A percentile compares a stretch with the other conserved stretches of the same genome.
Conservation (phyloP, 2,329 filamentous ascomycete species). For the Colletotrichum tanaceti region DNA sequence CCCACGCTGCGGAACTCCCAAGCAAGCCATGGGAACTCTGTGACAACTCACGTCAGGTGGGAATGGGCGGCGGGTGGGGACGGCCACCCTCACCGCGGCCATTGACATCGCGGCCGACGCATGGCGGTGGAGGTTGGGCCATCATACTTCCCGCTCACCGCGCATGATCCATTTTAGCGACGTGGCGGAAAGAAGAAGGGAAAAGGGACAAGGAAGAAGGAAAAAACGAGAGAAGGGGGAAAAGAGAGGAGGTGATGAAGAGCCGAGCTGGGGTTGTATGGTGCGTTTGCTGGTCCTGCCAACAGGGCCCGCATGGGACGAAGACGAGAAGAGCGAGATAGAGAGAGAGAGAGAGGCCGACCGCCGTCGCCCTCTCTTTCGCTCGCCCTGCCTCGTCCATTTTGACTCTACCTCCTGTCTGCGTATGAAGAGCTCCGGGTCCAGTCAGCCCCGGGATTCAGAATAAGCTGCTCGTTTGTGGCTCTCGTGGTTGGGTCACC, state of each 20-base stretch:
- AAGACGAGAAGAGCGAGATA: neutral
- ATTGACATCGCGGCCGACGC: conserved; percentile 37
- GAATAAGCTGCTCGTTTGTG: neutral
- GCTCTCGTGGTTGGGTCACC: conserved; percentile 10
- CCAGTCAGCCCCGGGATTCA: conserved; percentile 16
- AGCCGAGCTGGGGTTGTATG: no score
- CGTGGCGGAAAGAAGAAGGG: conserved; percentile 32
- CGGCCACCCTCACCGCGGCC: conserved; percentile 27
- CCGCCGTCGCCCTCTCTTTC: conserved; percentile 17
- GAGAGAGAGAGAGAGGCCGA: neutral
- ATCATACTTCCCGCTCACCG: conserved; percentile 39
- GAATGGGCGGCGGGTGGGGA: conserved; percentile 34
- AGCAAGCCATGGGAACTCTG: conserved; percentile 26
- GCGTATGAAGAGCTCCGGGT: neutral
- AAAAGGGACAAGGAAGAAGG: no score
- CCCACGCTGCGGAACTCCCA: conserved; percentile 24
- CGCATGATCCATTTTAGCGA: conserved; percentile 39
- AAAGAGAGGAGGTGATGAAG: conserved; percentile 9
- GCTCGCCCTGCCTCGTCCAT: conserved; percentile 16
- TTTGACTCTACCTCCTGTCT: no score
- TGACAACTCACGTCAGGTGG: conserved; percentile 37
- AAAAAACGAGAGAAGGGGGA: conserved; percentile 3
- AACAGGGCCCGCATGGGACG: conserved; percentile 27
- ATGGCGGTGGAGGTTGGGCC: conserved; percentile 41
- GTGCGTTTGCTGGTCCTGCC: conserved; percentile 1